Evolutionary conservation across 139 green algal species (phyloP), one percentile per base, ranked within the genome.

Genomic region (Pleodorina starrii): DNA sequence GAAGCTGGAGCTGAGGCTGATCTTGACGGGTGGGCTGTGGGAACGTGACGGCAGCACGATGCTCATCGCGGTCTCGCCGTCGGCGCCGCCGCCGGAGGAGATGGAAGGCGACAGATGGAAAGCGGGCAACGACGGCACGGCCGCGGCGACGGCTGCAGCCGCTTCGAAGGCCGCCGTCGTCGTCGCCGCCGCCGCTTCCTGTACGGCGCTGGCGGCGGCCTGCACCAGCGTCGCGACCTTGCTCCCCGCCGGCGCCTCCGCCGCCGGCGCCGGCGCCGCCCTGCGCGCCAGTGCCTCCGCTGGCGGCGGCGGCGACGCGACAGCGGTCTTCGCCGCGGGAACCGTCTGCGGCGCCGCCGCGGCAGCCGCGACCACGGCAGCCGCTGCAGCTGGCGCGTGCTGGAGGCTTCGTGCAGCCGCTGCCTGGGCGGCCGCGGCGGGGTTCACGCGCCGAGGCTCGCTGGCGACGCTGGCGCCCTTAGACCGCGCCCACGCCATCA

Each of bases 1-100:
- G n/a, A 66, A 66, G 63, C 40, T 78, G 16, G 60, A 48, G 60
- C 51, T 75, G 60, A 87, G 80, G 60, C 80, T 87, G 43, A 87
- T 60, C 59, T 87, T 87, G 42, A 87, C 27, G 27, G 80, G 42
- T 42, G 80, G 80, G 60, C 80, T 87, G 42, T 35, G 35, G 42
- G 60, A 35, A 9, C 80, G 80, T 0, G 60, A 21, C 57, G 27
- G 12, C 63, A 77, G 43, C 14, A 46, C 1, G 23, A 77, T 44
- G 40, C 27, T 78, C 42, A 46, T 76, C 68, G 51, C 63, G 1
- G 79, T 54, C 79, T 86, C 57, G 4, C 68, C 79, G 4, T 43
- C 29, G 79, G 25, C 12, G 6, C 16, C 21, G 68, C 19, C 63
- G 78, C 27, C 17, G 79, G 59, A 2, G 38, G 44, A 77, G 0